Conservation (phyloP, 257 asterid genomes). For the Plantago ovata region DNA sequence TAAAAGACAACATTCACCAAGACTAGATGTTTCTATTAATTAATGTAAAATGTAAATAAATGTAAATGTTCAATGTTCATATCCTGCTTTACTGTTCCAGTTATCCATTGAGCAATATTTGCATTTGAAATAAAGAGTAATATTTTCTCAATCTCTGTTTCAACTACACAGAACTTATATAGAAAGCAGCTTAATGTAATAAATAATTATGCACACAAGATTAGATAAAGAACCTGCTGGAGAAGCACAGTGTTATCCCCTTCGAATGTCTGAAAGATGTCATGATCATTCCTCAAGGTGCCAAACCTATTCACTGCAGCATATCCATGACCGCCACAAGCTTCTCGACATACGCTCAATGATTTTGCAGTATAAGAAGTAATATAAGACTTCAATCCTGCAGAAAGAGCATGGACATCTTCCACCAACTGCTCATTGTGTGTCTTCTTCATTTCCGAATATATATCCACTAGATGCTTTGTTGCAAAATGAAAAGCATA, state of each 20-base stretch:
- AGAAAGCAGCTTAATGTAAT: too few relatives aligned
- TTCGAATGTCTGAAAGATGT: conserved; percentile 96
- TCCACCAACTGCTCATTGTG: conserved; percentile 73
- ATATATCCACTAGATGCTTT: conserved; percentile 59
- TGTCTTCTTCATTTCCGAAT: conserved; percentile 77
- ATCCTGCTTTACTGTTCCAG: too few relatives aligned
- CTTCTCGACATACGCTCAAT: conserved; percentile 83
- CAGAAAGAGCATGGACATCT: conserved; percentile 91
- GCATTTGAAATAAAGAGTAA: too few relatives aligned
- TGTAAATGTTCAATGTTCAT: too few relatives aligned
- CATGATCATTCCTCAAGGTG: conserved; percentile 94
- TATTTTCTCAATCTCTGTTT: too few relatives aligned
- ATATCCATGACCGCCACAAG: conserved; percentile 99
- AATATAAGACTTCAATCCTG: conserved; percentile 92
- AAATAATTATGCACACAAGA: conserved; percentile 3
- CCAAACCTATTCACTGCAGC: conserved; percentile 97
- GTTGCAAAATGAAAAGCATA: conserved; percentile 92
- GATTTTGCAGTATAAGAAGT: conserved; percentile 85
- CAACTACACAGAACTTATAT: too few relatives aligned
- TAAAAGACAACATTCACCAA: too few relatives aligned
- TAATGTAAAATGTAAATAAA: too few relatives aligned
- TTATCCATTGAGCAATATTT: too few relatives aligned
- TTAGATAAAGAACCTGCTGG: conserved; percentile 68
- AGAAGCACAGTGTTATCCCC: conserved; percentile 98
- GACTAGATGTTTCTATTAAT: too few relatives aligned